Percentiles rank a stretch among this genome's conserved stretches.
Conservation (phyloP, 2,329 filamentous ascomycete species). For the Dactylellina haptotyla region DNA sequence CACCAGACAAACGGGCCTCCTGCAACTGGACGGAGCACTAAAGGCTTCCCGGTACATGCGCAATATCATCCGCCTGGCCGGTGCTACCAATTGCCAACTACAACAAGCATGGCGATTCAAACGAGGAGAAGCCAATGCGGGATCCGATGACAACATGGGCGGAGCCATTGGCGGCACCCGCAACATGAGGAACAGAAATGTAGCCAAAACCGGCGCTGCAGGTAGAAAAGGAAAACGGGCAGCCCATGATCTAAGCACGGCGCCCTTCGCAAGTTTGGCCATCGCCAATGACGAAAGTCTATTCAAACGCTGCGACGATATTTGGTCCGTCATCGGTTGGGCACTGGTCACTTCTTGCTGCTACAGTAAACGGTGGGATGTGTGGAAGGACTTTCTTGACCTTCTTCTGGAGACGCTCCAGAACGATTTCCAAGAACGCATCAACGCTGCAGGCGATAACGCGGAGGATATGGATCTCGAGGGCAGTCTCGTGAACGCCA, state of each 20-base stretch:
- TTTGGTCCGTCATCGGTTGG: slow-evolving; percentile 44
- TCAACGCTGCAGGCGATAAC: slow-evolving; percentile 9
- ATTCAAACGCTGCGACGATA: slow-evolving; percentile 42
- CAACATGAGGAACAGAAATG: slow-evolving; percentile 36
- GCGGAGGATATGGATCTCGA: slow-evolving; percentile 33
- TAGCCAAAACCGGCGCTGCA: slow-evolving; percentile 20
- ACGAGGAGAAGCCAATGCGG: not conserved
- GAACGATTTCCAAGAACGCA: slow-evolving; percentile 37
- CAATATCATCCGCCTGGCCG: slow-evolving; percentile 39
- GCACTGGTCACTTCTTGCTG: slow-evolving; percentile 44
- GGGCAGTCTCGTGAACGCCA: slow-evolving; percentile 26
- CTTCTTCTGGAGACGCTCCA: slow-evolving; percentile 36
- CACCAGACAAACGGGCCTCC: slow-evolving; percentile 16
- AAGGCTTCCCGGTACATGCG: slow-evolving; percentile 39
- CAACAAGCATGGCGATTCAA: slow-evolving; percentile 45
- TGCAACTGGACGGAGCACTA: slow-evolving; percentile 4
- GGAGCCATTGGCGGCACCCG: slow-evolving; percentile 8
- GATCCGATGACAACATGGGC: not conserved
- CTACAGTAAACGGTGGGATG: slow-evolving; percentile 40
- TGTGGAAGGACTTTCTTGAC: slow-evolving; percentile 37
- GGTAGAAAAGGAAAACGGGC: slow-evolving; percentile 13
- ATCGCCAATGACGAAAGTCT: slow-evolving; percentile 43
- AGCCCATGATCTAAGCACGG: slow-evolving; percentile 18
- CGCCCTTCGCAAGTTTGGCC: slow-evolving; percentile 35
- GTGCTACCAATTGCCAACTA: slow-evolving; percentile 42